Evolutionary conservation across 306 rosid genomes (phyloP).

Genomic region (Crotalaria pallida): DNA sequence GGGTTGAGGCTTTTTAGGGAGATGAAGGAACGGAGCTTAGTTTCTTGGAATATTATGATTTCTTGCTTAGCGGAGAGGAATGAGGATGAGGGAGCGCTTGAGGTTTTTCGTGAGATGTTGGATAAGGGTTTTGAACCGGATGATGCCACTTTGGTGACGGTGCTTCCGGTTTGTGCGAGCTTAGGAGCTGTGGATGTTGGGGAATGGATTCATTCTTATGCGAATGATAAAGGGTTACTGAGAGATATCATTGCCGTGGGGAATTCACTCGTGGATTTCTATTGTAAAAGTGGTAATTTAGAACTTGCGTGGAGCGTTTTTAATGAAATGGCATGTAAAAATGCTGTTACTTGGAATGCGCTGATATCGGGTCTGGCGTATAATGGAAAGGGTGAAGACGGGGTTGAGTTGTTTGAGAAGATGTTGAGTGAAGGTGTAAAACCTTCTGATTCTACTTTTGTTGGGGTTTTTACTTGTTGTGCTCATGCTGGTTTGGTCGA

Average conservation of each 20-base stretch:
- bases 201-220: constrained; percentile 51
- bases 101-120: constrained; percentile 54
- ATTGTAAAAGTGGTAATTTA: constrained; percentile 64
- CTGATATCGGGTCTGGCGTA: constrained; percentile 75
- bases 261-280: constrained; percentile 65
- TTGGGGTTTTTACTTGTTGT: constrained; percentile 66
- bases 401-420: constrained; percentile 56
- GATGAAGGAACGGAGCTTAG: constrained; percentile 53
- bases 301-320: constrained; percentile 47
- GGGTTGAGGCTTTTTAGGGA: constrained; percentile 51
- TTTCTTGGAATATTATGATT: constrained; percentile 81
- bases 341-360: constrained; percentile 68
- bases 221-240: constrained; percentile 31
- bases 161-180: constrained; percentile 72
- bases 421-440: constrained; percentile 40
- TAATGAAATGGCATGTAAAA: constrained; percentile 41
- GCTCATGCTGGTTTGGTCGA: constrained; percentile 71
- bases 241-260: constrained; percentile 39
- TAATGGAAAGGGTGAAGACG: constrained; percentile 69
- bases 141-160: constrained; percentile 59
- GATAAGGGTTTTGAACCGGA: constrained; percentile 56
- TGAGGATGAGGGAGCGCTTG: constrained; percentile 46
- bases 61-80: constrained; percentile 45
- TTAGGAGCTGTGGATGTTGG: constrained; percentile 60
- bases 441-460: constrained; percentile 64